Evolutionary conservation across 192 early-diverging fungal genomes (phyloP), one percentile per base, ranked within the genome.

Genomic region (Haplosporangium gracile): DNA sequence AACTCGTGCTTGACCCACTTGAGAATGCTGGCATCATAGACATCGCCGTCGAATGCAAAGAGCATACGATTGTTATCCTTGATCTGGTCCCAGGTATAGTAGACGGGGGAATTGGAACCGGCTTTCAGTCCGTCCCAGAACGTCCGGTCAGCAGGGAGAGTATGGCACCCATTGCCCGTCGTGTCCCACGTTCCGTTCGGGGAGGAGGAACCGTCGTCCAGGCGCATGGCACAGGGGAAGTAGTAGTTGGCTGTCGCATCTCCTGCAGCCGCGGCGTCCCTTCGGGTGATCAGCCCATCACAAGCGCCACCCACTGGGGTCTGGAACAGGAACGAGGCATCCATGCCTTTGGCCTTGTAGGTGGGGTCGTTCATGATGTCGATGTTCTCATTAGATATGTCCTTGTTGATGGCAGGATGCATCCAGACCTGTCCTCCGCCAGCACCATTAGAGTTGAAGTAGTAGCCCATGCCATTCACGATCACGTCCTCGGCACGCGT

Each of bases 291-390:
- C 16, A 72, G 63, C 10, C 45, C 70, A 13, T 75, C 63, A 26
- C 87, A 87, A 82, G 93, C 93, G 22, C 89, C 85, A 77, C 82
- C 79, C 73, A 89, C 91, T 9, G 89, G 88, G 26, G 89, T 88
- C 80, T 94, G 95, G 84, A 96, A 95, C 70, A 96, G 70, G 53
- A 95, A 94, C 43, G 94, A 94, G 24, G 94, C 89, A 81, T 96
- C 95, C 92, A 92, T 93, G 63, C 93, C 92, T 75, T 90, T 92
- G 15, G 92, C 93, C 51, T 78, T 84, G 53, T 74, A 78, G 1
- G 79, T 78, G 13, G 85, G 78, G 73, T 87, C 90, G 79, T 92
- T 88, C 70, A 93, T 84, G 68, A 94, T 93, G 63, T 90, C 84
- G 57, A 88, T n/a, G 38, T 40, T 5, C 0, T 76, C 63, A 57